phyloP scores from a whole-genome alignment of 208 protist species.

The Endotrypanum monterogeii region DNA sequence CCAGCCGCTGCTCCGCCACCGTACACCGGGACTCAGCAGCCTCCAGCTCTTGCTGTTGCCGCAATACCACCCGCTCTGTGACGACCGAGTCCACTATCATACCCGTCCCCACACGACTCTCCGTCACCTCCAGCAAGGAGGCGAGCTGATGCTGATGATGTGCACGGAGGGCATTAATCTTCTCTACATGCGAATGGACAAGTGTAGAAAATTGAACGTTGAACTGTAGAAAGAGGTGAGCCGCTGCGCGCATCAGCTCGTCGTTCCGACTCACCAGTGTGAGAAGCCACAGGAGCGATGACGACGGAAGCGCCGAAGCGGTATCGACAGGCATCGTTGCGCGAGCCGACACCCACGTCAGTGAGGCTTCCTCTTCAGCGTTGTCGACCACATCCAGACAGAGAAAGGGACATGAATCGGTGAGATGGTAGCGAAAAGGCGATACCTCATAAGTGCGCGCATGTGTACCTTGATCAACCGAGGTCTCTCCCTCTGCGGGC shows the following conservation, averaged over 20 bases:
- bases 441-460: background rate
- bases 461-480: too few species aligned
- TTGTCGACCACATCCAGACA: slow-evolving; percentile 5
- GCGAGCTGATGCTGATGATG: slow-evolving; percentile 60
- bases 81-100: slow-evolving; percentile 73
- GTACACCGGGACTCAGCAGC: slow-evolving; percentile 33
- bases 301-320: background rate
- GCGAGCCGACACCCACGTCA: background rate
- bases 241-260: slow-evolving; percentile 46
- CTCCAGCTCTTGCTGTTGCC: slow-evolving; percentile 66
- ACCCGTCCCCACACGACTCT: slow-evolving; percentile 31
- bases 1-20: slow-evolving; percentile 30
- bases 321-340: background rate
- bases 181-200: slow-evolving; percentile 19
- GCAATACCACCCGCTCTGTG: slow-evolving; percentile 57
- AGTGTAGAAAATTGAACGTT: slow-evolving; percentile 44
- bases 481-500: background rate
- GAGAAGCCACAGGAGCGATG: slow-evolving; percentile 62
- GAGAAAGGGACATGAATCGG: slow-evolving; percentile 11
- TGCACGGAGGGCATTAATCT: slow-evolving; percentile 38
- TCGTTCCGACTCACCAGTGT: slow-evolving; percentile 63
- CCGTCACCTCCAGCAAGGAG: slow-evolving; percentile 59
- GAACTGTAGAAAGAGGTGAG: slow-evolving; percentile 65
- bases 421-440: slow-evolving; percentile 19
- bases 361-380: background rate